Base-by-base conservation (phyloP, 352 stramenopile species). In the Phytophthora cactorum region DNA sequence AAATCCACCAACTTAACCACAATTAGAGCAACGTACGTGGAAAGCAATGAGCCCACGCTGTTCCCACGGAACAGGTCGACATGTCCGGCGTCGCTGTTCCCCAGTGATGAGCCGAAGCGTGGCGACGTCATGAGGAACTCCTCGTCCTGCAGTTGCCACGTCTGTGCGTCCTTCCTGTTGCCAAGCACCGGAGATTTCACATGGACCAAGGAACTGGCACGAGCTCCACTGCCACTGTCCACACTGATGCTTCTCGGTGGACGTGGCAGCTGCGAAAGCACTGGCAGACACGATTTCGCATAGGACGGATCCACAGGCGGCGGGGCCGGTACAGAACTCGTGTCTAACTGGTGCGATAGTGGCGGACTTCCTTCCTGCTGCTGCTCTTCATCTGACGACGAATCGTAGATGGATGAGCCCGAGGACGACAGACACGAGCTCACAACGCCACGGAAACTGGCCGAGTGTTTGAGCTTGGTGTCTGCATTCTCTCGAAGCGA, bases 81-180 rank as follows among this genome's bases (percentile, higher is more conserved):
- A 1, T 74, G 63, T 67, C 52, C 61, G 59, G 6, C 50, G 11
- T 70, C 60, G 27, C 43, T 65, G 51, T 56, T 66, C n/a, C 55
- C 29, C 7, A 79, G 50, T 11, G 74, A 78, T 22, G 66, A 41
- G 1, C 77, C 74, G 36, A 89, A 88, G 54, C 81, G 76, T 29
- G 82, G 82, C 41, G 81, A 89, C 47, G 74, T 78, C 68, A 79
- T 79, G 15, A 88, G 54, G 36, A 88, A 82, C 72, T 90, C 80
- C 60, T 90, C 82, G 41, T 89, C 82, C 49, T 90, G 82, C 14
- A 90, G 52, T 53, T 90, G 81, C 82, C 82, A 90, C 56, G 82
- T 90, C 66, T 84, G 74, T 28, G 81, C 74, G 59, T 90, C 82
- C 52, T 88, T 88, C 51, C 81, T 69, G 31, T 74, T 88, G 1